Percentiles rank a stretch among this genome's conserved stretches.
Evolutionary conservation across 371 early-diverging fungal species (phyloP).

Genomic region (Mortierella sp.): DNA sequence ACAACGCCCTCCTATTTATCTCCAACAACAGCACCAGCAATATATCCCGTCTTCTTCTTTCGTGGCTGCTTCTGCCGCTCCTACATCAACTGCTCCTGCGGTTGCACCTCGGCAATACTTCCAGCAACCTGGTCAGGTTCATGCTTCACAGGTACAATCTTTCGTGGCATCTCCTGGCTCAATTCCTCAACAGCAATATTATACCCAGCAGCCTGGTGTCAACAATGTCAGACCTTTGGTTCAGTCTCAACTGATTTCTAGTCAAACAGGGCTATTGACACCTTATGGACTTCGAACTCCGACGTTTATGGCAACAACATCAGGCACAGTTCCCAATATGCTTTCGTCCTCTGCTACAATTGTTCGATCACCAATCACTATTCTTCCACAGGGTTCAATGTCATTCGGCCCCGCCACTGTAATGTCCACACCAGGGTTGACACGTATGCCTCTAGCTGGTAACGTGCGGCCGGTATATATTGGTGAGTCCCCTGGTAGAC

Average conservation of each 20-base stretch:
- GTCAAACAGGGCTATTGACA: conserved; percentile 5
- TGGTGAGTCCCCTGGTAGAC: conserved; percentile 16
- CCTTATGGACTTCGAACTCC: conserved; percentile 33
- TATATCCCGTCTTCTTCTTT: background rate
- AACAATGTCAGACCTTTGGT: background rate
- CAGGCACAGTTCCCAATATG: conserved; percentile 9
- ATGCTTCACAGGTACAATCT: conserved; percentile 5
- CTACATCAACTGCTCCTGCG: background rate
- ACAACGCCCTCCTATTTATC: conserved; percentile 15
- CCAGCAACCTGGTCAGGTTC: background rate
- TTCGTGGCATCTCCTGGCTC: conserved; percentile 1
- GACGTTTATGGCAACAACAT: conserved; percentile 11
- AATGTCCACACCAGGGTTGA: conserved; percentile 29
- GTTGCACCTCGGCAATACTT: background rate
- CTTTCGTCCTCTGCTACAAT: conserved; percentile 13
- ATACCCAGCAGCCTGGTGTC: background rate
- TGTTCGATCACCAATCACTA: conserved; percentile 30
- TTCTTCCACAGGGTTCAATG: conserved; percentile 27
- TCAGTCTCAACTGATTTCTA: background rate
- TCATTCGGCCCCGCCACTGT: conserved; percentile 22
- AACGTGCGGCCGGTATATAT: conserved; percentile 37
- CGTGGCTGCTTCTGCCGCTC: background rate
- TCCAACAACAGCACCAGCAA: conserved; percentile 17
- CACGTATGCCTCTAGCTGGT: conserved; percentile 30
- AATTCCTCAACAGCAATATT: conserved; percentile 12